Conservation (phyloP, 129 eudicot species). For the Arctium lappa region DNA sequence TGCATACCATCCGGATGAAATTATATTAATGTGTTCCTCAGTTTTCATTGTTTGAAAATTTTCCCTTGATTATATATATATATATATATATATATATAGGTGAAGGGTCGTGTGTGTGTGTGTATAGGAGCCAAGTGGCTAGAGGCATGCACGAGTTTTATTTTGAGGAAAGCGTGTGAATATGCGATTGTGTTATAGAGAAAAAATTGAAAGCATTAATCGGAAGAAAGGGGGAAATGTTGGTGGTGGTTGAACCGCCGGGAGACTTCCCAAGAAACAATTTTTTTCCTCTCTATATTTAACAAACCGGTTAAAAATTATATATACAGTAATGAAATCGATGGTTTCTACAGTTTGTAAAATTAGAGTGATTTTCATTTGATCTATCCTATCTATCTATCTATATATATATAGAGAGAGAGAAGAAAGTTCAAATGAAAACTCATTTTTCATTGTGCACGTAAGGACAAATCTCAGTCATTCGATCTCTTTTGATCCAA, state of each 20-base stretch:
- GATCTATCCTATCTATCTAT: too few species aligned
- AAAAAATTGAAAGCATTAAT: slow-evolving; percentile 40
- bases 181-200: slow-evolving; percentile 1
- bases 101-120: too few species aligned
- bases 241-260: slow-evolving; percentile 92
- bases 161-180: slow-evolving; percentile 23
- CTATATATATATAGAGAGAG: too few species aligned
- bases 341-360: too few species aligned
- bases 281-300: slow-evolving; percentile 18
- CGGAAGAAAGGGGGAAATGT: slow-evolving; percentile 29
- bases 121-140: slow-evolving; percentile 12
- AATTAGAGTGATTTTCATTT: too few species aligned
- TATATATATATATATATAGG: not conserved
- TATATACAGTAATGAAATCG: too few species aligned
- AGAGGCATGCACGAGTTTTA: slow-evolving; percentile 15
- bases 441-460: too few species aligned
- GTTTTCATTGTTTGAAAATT: not conserved
- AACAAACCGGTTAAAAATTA: not conserved
- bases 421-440: too few species aligned
- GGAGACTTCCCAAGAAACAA: slow-evolving; percentile 21
- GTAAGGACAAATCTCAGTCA: too few species aligned
- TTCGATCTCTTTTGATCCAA: too few species aligned
- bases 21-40: too few species aligned
- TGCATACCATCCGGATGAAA: too few species aligned
- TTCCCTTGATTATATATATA: not conserved